Evolutionary conservation across 805 yeast genomes (phyloP), one percentile per base, ranked within the genome.

Genomic region (Kuraishia hungarica): DNA sequence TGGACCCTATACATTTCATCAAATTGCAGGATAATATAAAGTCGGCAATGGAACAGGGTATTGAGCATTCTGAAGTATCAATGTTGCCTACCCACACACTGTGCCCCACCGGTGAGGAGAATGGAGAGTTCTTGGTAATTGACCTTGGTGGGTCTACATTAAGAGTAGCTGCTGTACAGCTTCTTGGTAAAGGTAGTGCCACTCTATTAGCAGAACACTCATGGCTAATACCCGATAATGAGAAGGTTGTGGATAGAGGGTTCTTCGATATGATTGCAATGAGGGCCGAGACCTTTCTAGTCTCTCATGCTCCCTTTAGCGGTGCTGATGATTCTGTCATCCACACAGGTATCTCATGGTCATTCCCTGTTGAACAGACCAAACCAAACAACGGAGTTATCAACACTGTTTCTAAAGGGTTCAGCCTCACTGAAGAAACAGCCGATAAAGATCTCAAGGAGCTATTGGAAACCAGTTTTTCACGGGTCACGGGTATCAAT

Each of bases 351-450:
- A 63, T 82, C 43, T 75, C 84, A 5, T 80, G 85, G 84, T 77
- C 83, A 4, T 82, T 83, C 64, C 84, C 87, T 0, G 65, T 80
- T 39, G 69, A 69, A 22, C 73, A 76, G 54, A 64, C 72, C 0
- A 60, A 70, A 21, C 71, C 75, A 55, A 73, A 77, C 62, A 66
- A 69, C 43, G 83, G 80, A 1, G 69, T 68, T 48, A 74, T 85
- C 46, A 67, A 72, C 20, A 73, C 75, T 48, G 81, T 83, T 67
- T 81, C 85, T n/a, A 86, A 86, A 67, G 89, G 89, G 1, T 85
- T 77, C 70, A 61, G 62, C 13, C 62, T 84, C 54, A 60, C 73
- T 2, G 69, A 70, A 7, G 82, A 78, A 21, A 61, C 80, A 7
- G 65, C 66, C 54, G 70, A 73, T 46, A 56, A 65, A 23, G 78